Conservation (phyloP, 2,329 filamentous ascomycete species). For the Thyridium curvatum region DNA sequence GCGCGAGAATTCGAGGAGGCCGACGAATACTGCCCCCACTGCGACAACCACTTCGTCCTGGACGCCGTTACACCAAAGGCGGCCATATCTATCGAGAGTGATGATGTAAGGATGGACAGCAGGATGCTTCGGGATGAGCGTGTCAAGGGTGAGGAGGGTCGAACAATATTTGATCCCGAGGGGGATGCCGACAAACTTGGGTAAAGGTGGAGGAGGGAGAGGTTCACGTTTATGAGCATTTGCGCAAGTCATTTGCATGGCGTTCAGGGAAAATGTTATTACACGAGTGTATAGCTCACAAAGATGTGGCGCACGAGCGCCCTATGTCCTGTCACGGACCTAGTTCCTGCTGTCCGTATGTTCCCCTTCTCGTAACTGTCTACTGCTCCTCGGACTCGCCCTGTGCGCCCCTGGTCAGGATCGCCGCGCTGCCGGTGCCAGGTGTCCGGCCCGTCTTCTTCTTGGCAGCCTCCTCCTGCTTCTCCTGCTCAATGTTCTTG, state of each 20-base stretch:
- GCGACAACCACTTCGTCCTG: constrained; percentile 96
- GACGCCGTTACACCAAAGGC: constrained; percentile 82
- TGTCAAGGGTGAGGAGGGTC: constrained; percentile 50
- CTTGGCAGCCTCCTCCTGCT: constrained; percentile 96
- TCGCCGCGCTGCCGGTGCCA: constrained; percentile 65
- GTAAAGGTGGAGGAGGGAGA: constrained; percentile 33
- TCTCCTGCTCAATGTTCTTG: constrained; percentile 98
- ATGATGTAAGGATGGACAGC: constrained; percentile 78
- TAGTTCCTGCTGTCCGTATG: too few species aligned
- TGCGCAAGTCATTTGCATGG: background rate
- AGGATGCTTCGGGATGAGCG: constrained; percentile 93
- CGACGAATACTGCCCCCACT: constrained; percentile 98
- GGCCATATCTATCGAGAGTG: constrained; percentile 79
- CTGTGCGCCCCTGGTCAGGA: constrained; percentile 58
- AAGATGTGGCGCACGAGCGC: constrained; percentile 1
- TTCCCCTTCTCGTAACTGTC: constrained; percentile 3
- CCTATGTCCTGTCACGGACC: too few species aligned
- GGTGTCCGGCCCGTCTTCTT: constrained; percentile 80
- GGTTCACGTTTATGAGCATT: background rate
- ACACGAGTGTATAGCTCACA: too few species aligned
- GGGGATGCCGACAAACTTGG: constrained; percentile 71
- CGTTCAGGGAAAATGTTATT: too few species aligned
- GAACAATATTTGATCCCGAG: constrained; percentile 70
- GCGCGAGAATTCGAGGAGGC: constrained; percentile 87
- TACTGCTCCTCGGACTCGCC: constrained; percentile 14